phyloP scores from a whole-genome alignment of 2,329 filamentous ascomycete genomes.

The Sclerotinia subarctica region DNA sequence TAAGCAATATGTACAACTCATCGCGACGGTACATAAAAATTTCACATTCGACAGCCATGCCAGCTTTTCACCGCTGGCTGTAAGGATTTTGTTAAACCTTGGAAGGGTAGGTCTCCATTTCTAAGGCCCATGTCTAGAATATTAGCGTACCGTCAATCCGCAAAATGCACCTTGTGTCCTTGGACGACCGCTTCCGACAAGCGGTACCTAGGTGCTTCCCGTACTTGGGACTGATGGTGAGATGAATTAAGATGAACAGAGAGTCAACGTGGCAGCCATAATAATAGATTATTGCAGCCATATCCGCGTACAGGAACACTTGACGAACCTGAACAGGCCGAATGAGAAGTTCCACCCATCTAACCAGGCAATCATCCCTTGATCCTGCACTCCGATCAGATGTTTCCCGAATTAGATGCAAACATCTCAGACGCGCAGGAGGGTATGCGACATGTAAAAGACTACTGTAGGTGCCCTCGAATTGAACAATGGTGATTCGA shows the following conservation, averaged over 20 bases:
- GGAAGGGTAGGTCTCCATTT: slow-evolving; percentile 6
- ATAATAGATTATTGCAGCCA: not conserved
- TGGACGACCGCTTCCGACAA: slow-evolving; percentile 3
- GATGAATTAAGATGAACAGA: slow-evolving; percentile 14
- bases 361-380: slow-evolving; percentile 12
- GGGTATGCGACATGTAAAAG: slow-evolving; percentile 8
- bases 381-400: slow-evolving; percentile 4
- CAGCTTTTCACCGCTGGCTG: slow-evolving; percentile 17
- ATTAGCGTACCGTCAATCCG: slow-evolving; percentile 7
- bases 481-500: slow-evolving; percentile 12
- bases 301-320: not conserved
- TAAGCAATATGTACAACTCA: slow-evolving; percentile 21
- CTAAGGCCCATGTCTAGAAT: slow-evolving; percentile 7
- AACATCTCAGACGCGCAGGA: slow-evolving; percentile 6
- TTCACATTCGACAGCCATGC: slow-evolving; percentile 8
- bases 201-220: slow-evolving; percentile 8
- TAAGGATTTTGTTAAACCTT: slow-evolving; percentile 17
- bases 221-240: not conserved
- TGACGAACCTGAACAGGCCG: not conserved
- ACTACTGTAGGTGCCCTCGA: slow-evolving; percentile 17
- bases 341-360: slow-evolving; percentile 10
- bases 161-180: slow-evolving; percentile 5
- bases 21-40: slow-evolving; percentile 15
- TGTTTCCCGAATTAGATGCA: slow-evolving; percentile 19
- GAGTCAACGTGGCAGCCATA: slow-evolving; percentile 8